Conservation (phyloP, 2,329 filamentous ascomycete genomes). For the Colletotrichum chrysophilum region DNA sequence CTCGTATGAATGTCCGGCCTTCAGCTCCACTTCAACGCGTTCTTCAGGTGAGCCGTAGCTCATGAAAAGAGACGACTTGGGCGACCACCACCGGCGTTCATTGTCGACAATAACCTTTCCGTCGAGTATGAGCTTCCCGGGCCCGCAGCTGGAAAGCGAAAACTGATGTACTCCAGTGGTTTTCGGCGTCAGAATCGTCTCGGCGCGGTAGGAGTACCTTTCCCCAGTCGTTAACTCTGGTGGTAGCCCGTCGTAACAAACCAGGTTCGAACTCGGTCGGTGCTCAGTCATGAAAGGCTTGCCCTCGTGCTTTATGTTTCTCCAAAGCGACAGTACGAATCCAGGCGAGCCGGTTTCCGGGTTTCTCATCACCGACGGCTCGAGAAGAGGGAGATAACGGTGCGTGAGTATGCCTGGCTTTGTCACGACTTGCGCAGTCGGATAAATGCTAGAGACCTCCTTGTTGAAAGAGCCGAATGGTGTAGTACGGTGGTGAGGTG, state of each 20-base stretch:
- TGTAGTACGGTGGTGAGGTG: neutral
- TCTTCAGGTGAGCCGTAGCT: neutral
- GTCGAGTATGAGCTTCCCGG: neutral
- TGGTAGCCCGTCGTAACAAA: neutral
- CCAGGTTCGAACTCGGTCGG: neutral
- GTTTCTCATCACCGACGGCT: neutral
- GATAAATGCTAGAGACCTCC: neutral
- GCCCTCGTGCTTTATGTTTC: neutral
- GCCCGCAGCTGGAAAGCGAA: neutral
- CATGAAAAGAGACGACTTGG: neutral
- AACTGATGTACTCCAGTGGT: neutral
- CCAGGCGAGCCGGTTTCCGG: neutral
- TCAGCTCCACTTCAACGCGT: neutral
- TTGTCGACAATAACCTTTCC: neutral
- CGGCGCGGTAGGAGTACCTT: neutral
- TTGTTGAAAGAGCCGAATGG: neutral
- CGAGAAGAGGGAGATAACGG: neutral
- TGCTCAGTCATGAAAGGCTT: neutral
- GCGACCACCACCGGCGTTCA: neutral
- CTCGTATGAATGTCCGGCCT: neutral
- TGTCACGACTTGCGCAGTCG: neutral
- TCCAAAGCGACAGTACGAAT: neutral
- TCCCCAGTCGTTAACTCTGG: neutral
- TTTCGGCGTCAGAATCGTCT: neutral
- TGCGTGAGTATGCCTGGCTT: neutral